Evolutionary conservation across 2,329 filamentous ascomycete species (phyloP), one percentile per base, ranked within the genome.

Genomic region (Teratosphaeria pseudoeucalypti): DNA sequence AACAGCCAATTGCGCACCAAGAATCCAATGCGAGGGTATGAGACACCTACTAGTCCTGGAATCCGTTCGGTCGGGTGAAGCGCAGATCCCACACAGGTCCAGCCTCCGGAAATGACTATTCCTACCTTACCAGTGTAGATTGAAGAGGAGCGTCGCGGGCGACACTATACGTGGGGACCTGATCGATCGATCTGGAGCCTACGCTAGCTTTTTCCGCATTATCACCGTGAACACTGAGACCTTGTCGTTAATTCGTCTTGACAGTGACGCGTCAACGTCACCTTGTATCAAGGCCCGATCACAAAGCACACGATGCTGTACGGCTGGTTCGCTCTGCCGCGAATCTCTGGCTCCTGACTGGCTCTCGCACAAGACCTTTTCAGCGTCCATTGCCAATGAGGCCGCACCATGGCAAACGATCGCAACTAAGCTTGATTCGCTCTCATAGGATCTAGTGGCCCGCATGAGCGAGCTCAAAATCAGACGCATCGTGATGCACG

Each of bases 161-260:
- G 56, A 32, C 19, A 16, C 49, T 5, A 34, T 11, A 39, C 29
- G 19, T 39, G 6, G 19, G 16, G 47, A 37, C 34, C 10, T 27
- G 9, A 56, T 54, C 23, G 62, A 62, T 52, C 67, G 65, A 66
- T 4, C 60, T 2, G 59, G 56, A 19, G 62, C 60, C 4, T 67
- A 65, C 27, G 62, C 65, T 16, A 62, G 55, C n/a, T 66, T 67
- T 47, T 57, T 68, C 16, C 63, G 60, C 10, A 63, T 75, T 11
- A 64, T 74, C 26, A 64, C 49, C 16, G 37, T 27, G 29, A 16
- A 14, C 10, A 57, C 64, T 12, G 69, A 71, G 57, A 70, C 71
- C 56, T 67, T 63, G 34, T 57, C 67, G 7, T 54, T 63, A 7
- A 66, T 65, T 6, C 32, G 49, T 1, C 49, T 72, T 2, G 54